A percentile compares a stretch with the other conserved stretches of the same genome.
phyloP scores from a whole-genome alignment of 495 filamentous ascomycete species.

The Xylaria cubensis region DNA sequence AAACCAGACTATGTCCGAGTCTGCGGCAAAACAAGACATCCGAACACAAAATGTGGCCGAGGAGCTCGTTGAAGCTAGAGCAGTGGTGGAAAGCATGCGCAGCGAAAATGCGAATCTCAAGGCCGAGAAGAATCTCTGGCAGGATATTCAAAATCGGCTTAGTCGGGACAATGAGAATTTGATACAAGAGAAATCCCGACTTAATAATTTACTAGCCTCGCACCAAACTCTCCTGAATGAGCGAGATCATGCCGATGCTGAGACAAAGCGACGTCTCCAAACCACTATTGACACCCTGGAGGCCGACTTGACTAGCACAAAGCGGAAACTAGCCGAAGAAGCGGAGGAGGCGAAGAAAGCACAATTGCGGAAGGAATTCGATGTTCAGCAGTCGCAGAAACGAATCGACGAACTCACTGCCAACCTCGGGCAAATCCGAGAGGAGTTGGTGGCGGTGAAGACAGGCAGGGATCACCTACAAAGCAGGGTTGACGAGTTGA shows the following conservation, averaged over 20 bases:
- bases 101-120: conserved; percentile 91
- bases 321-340: conserved; percentile 84
- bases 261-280: conserved; percentile 79
- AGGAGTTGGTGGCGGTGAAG: conserved; percentile 82
- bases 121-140: conserved; percentile 90
- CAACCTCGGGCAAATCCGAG: conserved; percentile 77
- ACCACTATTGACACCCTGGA: conserved; percentile 77
- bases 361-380: conserved; percentile 82
- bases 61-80: conserved; percentile 86
- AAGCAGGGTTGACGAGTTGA: conserved; percentile 83
- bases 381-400: conserved; percentile 82
- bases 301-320: conserved; percentile 74
- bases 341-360: conserved; percentile 81
- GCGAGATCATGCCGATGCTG: conserved; percentile 82
- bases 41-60: conserved; percentile 90
- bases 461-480: conserved; percentile 88
- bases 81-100: conserved; percentile 82
- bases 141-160: conserved; percentile 85
- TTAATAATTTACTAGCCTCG: conserved; percentile 78
- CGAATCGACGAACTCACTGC: conserved; percentile 86
- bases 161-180: conserved; percentile 83
- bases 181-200: conserved; percentile 79
- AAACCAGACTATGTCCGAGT: conserved; percentile 74
- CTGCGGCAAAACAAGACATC: conserved; percentile 85
- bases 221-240: conserved; percentile 89